A percentile compares a stretch with the other conserved stretches of the same genome.
Evolutionary conservation across 2,329 filamentous ascomycete genomes (phyloP).

Genomic region (Ascochyta fabae): DNA sequence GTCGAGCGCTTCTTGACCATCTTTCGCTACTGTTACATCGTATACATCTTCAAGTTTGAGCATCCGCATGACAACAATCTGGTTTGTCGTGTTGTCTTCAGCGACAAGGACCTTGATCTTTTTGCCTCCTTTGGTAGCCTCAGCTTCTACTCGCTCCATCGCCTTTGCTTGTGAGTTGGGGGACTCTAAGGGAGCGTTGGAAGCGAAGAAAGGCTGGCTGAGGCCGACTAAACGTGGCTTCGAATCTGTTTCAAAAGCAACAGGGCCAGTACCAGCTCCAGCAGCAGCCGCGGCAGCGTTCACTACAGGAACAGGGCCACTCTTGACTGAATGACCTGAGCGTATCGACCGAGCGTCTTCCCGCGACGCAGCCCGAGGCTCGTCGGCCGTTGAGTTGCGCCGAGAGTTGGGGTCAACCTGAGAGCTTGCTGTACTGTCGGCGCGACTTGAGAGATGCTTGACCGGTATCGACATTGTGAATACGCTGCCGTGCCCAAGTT

Average conservation of each 20-base stretch:
- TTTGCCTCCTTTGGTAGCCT: slow-evolving; percentile 60
- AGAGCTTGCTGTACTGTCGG: slow-evolving; percentile 57
- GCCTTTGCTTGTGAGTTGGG: slow-evolving; percentile 69
- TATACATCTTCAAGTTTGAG: slow-evolving; percentile 79
- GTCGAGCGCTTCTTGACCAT: slow-evolving; percentile 80
- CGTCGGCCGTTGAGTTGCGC: slow-evolving; percentile 39
- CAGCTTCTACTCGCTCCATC: slow-evolving; percentile 69
- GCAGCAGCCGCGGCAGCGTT: slow-evolving; percentile 19
- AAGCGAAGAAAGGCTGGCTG: slow-evolving; percentile 80
- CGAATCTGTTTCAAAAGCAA: slow-evolving; percentile 63
- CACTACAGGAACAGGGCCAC: slow-evolving; percentile 28
- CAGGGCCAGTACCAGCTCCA: slow-evolving; percentile 31
- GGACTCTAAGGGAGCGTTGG: slow-evolving; percentile 55
- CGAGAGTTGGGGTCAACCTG: slow-evolving; percentile 37
- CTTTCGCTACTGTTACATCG: slow-evolving; percentile 84
- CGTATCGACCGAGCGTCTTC: slow-evolving; percentile 43
- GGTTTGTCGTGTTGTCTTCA: slow-evolving; percentile 70
- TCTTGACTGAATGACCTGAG: slow-evolving; percentile 43
- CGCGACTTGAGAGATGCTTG: slow-evolving; percentile 73
- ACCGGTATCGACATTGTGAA: slow-evolving; percentile 86
- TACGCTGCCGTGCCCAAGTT: slow-evolving; percentile 74
- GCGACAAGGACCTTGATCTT: slow-evolving; percentile 85
- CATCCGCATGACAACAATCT: slow-evolving; percentile 64
- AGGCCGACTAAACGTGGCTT: slow-evolving; percentile 83
- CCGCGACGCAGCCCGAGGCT: slow-evolving; percentile 23